A percentile compares a stretch with the other conserved stretches of the same genome.
Conservation (phyloP, 495 filamentous ascomycete species). For the Penicillium silybi region DNA sequence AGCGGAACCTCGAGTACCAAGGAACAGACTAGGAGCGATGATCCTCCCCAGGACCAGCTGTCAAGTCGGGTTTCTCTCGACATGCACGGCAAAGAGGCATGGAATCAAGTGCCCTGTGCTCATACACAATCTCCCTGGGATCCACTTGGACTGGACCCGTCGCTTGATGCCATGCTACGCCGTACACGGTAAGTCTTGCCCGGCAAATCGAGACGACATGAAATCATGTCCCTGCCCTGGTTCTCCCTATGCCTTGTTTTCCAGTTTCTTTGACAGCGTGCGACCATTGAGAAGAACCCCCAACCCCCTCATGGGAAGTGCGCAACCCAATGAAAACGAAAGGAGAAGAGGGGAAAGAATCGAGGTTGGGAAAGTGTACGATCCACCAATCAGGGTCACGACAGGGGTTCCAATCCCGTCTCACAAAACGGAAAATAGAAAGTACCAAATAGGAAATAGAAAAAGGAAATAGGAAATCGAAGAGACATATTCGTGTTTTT, state of each 20-base stretch:
- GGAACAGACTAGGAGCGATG: not conserved
- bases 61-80: not conserved
- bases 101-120: not conserved
- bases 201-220: slow-evolving; percentile 19
- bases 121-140: not conserved
- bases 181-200: slow-evolving; percentile 26
- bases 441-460: too few relatives aligned
- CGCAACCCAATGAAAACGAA: too few relatives aligned
- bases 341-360: not conserved
- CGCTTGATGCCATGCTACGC: slow-evolving; percentile 15
- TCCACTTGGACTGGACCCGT: slow-evolving; percentile 10
- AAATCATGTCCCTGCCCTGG: not conserved
- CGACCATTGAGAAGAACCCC: not conserved
- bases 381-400: not conserved
- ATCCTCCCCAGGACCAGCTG: not conserved
- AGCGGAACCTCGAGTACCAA: not conserved
- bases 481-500: too few relatives aligned
- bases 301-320: too few relatives aligned
- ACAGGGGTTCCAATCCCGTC: not conserved
- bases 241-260: not conserved
- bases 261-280: not conserved
- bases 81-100: not conserved
- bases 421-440: too few relatives aligned
- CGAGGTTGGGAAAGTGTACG: not conserved
- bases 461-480: too few relatives aligned